Evolutionary conservation across 2,329 filamentous ascomycete genomes (phyloP), one percentile per base, ranked within the genome.

Genomic region (Aureobasidium pullulans): DNA sequence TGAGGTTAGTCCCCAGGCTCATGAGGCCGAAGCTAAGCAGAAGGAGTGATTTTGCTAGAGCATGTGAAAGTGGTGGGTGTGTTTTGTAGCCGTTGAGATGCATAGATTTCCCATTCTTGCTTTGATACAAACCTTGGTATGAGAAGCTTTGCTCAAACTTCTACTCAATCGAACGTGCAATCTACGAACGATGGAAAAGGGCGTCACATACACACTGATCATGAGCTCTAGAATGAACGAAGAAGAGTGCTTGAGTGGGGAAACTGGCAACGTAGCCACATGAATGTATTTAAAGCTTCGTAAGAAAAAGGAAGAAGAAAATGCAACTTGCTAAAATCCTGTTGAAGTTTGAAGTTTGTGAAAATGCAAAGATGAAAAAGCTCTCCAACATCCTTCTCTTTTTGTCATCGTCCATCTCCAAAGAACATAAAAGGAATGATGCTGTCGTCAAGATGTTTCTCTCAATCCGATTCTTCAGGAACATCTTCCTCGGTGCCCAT

Each of bases 401-500:
- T 23, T 48, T n/a, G 31, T 48, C 46, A 13, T 46, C 11, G 13
- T 28, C 13, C 13, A 29, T 29, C 23, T 23, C 23, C 23, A 23
- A 23, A 23, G 3, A 23, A 23, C 23, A 23, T 23, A 23, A 23
- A 23, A 23, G 23, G 2, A 23, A 23, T 23, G 23, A 23, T 23
- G 23, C 23, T 31, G 29, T 28, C 11, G 3, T 15, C n/a, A 34
- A 13, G 9, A 16, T 47, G 44, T 19, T 13, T 23, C 23, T 43
- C 15, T 42, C 39, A 54, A n/a, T 54, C 54, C 9, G 16, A 29
- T 10, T 57, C 54, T 23, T 57, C 54, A 6, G 54, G 54, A 3
- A 94, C 78, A 71, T 95, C 89, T 60, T 87, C 83, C 67, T 95
- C 88, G n/a, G 90, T 81, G 2, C 84, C 85, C 62, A 96, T 73